Evolutionary conservation across 2,329 filamentous ascomycete genomes (phyloP).

Genomic region (Penicillium capsulatum): DNA sequence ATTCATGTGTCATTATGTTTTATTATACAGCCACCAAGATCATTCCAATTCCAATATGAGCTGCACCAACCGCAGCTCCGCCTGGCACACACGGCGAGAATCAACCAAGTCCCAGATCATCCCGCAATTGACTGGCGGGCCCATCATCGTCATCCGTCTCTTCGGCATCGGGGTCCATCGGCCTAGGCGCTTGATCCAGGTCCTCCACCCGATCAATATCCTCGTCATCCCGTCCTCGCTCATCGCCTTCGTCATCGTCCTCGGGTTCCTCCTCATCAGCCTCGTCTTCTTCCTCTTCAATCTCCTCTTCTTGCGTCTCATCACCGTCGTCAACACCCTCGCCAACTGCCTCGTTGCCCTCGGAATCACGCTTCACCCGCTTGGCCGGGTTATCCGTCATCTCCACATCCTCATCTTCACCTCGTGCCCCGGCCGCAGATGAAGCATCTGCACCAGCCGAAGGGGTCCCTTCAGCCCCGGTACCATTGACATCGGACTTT

Average conservation of each 20-base stretch:
- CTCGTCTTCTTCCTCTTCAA: conserved; percentile 22
- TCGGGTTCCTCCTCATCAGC: conserved; percentile 23
- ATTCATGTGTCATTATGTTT: conserved; percentile 21
- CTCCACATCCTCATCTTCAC: conserved; percentile 19
- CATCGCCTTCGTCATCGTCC: conserved; percentile 20
- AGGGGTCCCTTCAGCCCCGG: conserved; percentile 17
- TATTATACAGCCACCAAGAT: conserved; percentile 17
- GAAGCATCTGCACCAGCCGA: conserved; percentile 2
- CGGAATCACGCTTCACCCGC: conserved; percentile 19
- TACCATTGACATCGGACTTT: conserved; percentile 41
- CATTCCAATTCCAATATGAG: background rate
- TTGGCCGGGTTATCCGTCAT: conserved; percentile 23
- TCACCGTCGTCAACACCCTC: conserved; percentile 12
- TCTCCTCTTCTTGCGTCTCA: conserved; percentile 27
- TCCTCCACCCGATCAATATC: conserved; percentile 40
- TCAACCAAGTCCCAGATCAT: conserved; percentile 30
- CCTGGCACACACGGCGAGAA: background rate
- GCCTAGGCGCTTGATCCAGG: conserved; percentile 28
- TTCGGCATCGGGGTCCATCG: conserved; percentile 32
- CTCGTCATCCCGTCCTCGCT: conserved; percentile 23
- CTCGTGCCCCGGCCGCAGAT: conserved; percentile 4
- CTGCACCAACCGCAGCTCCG: background rate
- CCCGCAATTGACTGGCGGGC: conserved; percentile 30
- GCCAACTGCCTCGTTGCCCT: conserved; percentile 9
- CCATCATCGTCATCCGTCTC: conserved; percentile 34